Evolutionary conservation across 1,284 basidiomycete species (phyloP), one percentile per base, ranked within the genome.

Genomic region (Tylopilus sp.): DNA sequence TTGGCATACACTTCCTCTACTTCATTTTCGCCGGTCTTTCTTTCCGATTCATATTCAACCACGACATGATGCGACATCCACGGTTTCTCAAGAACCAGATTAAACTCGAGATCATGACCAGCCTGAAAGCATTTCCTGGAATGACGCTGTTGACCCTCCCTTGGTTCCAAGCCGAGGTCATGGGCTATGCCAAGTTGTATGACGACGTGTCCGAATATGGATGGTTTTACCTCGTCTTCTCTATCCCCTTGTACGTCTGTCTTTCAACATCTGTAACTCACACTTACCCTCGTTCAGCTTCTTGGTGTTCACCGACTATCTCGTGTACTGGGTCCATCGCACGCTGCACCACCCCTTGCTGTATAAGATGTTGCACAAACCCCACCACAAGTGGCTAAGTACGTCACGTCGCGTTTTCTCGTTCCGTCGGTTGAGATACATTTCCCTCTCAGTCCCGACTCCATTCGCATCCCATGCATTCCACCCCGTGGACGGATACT

Each of bases 371-470:
- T 62, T 97, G 45, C 94, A 96, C 72, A 97, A 96, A 71, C 92
- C 94, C 0, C 95, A 99, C 71, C 95, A 99, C 79, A 96, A 92
- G 72, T 99, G 96, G 96, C 78, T 98, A 59, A 83, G 91, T 93
- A 67, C 57, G 89, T 80, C 7, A 1, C 17, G 1, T 20, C 20
- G 1, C 3, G 4, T 20, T 34, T 18, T 40, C 47, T 30, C 37
- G 20, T 46, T 29, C 34, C 29, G 17, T 35, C 33, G 28, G 24
- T 26, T 52, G 43, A 51, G 57, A 45, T 14, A 4, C 11, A 15
- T 54, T 18, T 9, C 2, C 6, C 20, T 8, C 4, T 3, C 48
- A 94, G 92, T 99, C 51, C 94, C 95, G 7, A 97, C 95, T 1
- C 95, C 95, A 0, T 99, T 91, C 62, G 91, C 96, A 21, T 94